These are phyloP conservation scores for Magnaporthiopsis incrustans DNA, from an alignment of 2,329 filamentous ascomycete species.

Conservation along the genomic window DNA sequence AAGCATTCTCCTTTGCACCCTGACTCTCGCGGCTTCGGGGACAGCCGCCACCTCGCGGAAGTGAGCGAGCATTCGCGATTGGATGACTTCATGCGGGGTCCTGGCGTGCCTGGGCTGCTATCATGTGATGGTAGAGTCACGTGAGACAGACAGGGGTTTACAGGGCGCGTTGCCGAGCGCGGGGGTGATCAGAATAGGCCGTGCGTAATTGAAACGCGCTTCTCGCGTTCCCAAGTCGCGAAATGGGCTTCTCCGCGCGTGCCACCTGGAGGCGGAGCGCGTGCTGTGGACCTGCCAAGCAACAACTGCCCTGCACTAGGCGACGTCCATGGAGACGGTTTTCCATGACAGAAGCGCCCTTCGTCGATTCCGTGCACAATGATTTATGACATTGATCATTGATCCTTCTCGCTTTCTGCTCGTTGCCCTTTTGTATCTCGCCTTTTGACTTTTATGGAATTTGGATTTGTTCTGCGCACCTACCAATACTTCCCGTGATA, in stretches of 20 bases:
- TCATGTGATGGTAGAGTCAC: not conserved
- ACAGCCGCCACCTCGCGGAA: no score
- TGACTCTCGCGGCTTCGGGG: not conserved
- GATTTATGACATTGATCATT: not conserved
- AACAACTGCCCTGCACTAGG: not conserved
- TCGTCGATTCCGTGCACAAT: not conserved
- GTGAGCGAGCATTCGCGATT: no score
- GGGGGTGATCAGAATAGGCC: not conserved
- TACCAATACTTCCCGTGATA: not conserved
- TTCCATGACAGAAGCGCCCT: not conserved
- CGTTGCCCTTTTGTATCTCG: not conserved
- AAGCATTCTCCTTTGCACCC: not conserved
- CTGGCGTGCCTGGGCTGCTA: not conserved
- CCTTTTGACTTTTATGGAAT: not conserved
- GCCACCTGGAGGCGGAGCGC: not conserved
- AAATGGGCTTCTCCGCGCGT: not conserved
- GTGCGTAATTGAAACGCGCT: slow-evolving; percentile 5
- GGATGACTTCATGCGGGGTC: no score
- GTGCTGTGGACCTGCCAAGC: slow-evolving; percentile 3
- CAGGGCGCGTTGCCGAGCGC: no score
- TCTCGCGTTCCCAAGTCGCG: not conserved
- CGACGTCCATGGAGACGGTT: not conserved
- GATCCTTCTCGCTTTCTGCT: not conserved
- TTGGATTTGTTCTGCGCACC: not conserved
- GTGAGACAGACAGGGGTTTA: not conserved